These are phyloP conservation scores for Coemansia sp. DNA, from an alignment of 192 early-diverging fungal genomes.

Conservation along the genomic window DNA sequence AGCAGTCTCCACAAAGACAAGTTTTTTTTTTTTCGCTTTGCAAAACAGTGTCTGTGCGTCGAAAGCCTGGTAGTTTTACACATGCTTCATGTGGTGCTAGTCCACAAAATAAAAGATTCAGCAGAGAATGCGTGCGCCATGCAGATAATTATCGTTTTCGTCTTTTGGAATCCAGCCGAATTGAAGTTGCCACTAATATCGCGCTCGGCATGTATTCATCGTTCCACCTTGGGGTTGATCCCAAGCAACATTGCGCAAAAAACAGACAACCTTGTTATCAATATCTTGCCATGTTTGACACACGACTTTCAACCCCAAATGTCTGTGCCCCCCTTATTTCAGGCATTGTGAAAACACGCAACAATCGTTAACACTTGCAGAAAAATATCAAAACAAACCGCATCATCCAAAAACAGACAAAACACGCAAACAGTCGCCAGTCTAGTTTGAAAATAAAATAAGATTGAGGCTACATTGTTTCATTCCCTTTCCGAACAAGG, in stretches of 20 bases:
- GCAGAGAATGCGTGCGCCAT: background rate
- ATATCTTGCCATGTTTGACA: background rate
- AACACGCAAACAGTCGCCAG: background rate
- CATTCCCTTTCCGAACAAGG: background rate
- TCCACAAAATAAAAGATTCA: background rate
- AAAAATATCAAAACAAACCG: background rate
- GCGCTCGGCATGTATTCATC: background rate
- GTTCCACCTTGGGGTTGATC: background rate
- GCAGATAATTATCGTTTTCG: conserved; percentile 2
- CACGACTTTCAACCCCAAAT: background rate
- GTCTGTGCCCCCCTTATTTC: background rate
- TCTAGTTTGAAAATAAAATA: background rate
- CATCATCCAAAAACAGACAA: background rate
- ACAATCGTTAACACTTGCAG: background rate
- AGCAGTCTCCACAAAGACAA: conserved; percentile 3
- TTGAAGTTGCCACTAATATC: background rate
- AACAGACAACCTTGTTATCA: background rate
- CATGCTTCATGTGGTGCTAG: background rate
- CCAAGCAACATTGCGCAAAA: background rate
- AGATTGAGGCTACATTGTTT: background rate
- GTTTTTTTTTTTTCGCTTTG: too few relatives aligned
- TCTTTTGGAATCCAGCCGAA: conserved; percentile 3
- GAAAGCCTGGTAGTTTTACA: background rate
- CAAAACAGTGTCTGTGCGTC: background rate
- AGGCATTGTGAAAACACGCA: background rate